A percentile compares a stretch with the other conserved stretches of the same genome.
These are phyloP conservation scores for Tuber calosporum DNA, from an alignment of 495 filamentous ascomycete species.

Conservation along the genomic window DNA sequence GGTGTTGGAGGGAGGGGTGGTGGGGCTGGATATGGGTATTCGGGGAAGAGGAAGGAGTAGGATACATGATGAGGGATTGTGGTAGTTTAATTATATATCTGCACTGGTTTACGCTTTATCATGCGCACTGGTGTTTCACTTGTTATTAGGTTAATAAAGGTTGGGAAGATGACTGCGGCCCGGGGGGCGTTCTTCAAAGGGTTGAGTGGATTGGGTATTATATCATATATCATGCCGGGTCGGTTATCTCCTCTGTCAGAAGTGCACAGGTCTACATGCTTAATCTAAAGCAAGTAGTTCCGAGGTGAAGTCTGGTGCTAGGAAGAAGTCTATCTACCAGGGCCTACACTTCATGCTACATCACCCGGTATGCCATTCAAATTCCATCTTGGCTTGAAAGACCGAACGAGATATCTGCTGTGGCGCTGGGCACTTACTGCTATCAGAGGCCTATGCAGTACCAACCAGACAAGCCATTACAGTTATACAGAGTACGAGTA, in stretches of 20 bases:
- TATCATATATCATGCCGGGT: not conserved
- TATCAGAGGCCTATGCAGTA: not conserved
- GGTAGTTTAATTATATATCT: not conserved
- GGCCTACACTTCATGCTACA: not conserved
- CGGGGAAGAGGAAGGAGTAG: constrained; percentile 51
- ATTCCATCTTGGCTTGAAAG: not conserved
- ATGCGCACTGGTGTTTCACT: not conserved
- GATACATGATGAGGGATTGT: not conserved
- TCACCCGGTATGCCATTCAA: not conserved
- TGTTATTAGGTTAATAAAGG: not conserved
- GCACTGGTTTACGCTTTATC: not conserved
- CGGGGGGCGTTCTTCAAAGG: not conserved
- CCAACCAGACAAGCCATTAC: not conserved
- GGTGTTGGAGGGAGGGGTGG: constrained; percentile 36
- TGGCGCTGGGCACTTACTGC: not conserved
- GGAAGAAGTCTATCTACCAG: not conserved
- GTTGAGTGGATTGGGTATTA: not conserved
- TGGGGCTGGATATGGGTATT: constrained; percentile 46
- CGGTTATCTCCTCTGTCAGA: not conserved
- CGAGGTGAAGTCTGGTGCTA: too few species aligned
- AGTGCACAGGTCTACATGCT: not conserved
- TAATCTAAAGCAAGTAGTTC: not conserved
- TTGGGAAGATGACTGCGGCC: not conserved
- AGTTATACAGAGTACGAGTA: too few species aligned
- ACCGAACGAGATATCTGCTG: not conserved